Conservation (phyloP, 2,329 filamentous ascomycete species). For the Colletotrichum tamarilloi region DNA sequence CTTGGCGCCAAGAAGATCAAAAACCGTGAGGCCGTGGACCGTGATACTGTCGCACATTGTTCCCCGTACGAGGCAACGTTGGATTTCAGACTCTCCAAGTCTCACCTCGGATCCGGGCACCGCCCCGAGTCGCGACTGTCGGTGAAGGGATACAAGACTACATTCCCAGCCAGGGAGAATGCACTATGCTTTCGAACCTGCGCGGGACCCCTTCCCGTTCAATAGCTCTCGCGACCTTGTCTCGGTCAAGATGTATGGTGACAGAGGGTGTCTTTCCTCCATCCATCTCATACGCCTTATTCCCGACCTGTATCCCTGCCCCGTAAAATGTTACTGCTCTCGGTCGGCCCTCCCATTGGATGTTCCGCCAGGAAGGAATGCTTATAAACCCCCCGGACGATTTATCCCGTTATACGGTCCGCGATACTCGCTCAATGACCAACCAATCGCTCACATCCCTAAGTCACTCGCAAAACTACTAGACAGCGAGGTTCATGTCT, state of each 20-base stretch:
- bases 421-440: not conserved
- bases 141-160: not conserved
- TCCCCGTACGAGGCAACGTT: conserved; percentile 1
- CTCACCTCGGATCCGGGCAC: conserved; percentile 19
- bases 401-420: not conserved
- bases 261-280: not conserved
- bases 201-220: not conserved
- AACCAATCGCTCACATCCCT: not conserved
- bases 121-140: not conserved
- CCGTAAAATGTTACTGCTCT: not conserved
- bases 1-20: not conserved
- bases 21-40: not conserved
- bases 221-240: not conserved
- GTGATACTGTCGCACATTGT: not conserved
- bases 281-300: not conserved
- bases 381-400: not conserved
- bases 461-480: not conserved
- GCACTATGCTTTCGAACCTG: not conserved
- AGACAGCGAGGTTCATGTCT: not conserved
- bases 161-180: not conserved
- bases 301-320: not conserved
- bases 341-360: not conserved
- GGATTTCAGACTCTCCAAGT: conserved; percentile 14
- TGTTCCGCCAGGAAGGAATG: not conserved
- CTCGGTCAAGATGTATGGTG: not conserved